A percentile compares a stretch with the other conserved stretches of the same genome.
phyloP scores from a whole-genome alignment of 805 yeast species.

The Candida hungchunana region DNA sequence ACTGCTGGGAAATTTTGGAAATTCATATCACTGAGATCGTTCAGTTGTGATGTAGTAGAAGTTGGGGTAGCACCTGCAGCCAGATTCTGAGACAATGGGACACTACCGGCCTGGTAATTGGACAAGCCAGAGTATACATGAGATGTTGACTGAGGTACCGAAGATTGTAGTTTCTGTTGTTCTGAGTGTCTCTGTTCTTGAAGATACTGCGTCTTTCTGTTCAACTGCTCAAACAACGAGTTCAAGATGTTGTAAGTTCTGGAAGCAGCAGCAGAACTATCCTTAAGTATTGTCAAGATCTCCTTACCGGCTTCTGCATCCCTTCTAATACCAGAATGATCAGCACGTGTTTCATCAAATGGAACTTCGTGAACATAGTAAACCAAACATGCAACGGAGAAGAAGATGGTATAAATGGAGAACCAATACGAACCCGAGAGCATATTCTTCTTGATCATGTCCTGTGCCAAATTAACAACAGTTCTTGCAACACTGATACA shows the following conservation, averaged over 20 bases:
- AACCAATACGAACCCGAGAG: conserved; percentile 89
- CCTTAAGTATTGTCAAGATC: conserved; percentile 66
- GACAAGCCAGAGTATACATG: too few relatives aligned
- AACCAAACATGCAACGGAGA: conserved; percentile 81
- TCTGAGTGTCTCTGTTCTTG: conserved; percentile 27
- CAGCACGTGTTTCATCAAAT: conserved; percentile 41
- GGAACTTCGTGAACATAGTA: conserved; percentile 65
- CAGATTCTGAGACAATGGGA: conserved; percentile 27
- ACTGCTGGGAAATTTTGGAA: conserved; percentile 6
- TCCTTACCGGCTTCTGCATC: conserved; percentile 83
- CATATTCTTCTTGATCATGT: conserved; percentile 67
- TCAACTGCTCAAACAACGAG: conserved; percentile 74
- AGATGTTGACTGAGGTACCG: too few relatives aligned
- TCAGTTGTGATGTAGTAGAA: background rate
- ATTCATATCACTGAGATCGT: background rate
- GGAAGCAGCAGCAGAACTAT: conserved; percentile 70
- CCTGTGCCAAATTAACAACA: conserved; percentile 76
- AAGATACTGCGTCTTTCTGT: conserved; percentile 59
- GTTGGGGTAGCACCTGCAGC: conserved; percentile 12
- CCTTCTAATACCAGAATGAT: conserved; percentile 54
- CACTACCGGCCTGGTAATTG: too few relatives aligned
- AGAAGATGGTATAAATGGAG: conserved; percentile 82
- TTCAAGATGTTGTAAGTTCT: conserved; percentile 78
- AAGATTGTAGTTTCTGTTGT: conserved; percentile 12
- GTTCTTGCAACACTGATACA: conserved; percentile 82